Conservation (phyloP, 202 grass and related monocot genomes). For the Panicum virgatum region DNA sequence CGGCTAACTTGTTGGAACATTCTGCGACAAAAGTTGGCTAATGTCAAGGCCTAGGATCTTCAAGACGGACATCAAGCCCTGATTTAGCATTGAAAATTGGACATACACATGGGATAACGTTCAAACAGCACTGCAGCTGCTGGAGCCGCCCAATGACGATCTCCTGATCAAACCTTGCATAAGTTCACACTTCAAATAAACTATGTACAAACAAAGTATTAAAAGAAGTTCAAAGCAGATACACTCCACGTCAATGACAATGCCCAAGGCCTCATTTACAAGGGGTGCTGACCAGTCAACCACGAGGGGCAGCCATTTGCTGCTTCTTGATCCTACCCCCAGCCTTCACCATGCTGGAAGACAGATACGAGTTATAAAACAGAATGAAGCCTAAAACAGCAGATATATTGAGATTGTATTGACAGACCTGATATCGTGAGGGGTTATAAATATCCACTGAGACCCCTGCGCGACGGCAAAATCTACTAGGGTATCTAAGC, state of each 20-base stretch:
- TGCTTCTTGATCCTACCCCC: constrained; percentile 89
- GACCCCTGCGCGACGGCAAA: constrained; percentile 85
- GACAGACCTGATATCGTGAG: constrained; percentile 89
- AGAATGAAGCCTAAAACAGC: background rate
- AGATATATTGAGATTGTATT: background rate
- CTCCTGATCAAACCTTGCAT: background rate
- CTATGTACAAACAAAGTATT: constrained; percentile 25
- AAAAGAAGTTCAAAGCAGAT: background rate
- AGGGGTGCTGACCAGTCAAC: constrained; percentile 45
- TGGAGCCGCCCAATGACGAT: background rate
- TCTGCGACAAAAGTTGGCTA: too few species aligned
- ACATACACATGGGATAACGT: background rate
- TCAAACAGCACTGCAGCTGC: background rate
- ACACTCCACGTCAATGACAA: background rate
- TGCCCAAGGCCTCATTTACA: background rate
- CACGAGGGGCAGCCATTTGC: constrained; percentile 81
- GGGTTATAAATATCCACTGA: constrained; percentile 96
- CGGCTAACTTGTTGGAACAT: too few species aligned
- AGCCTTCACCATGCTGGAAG: constrained; percentile 74
- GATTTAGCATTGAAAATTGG: background rate
- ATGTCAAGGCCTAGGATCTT: too few species aligned
- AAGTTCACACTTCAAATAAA: background rate
- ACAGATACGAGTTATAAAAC: background rate
- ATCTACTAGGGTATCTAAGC: constrained; percentile 88
- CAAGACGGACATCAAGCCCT: background rate